Evolutionary conservation across 257 asterid species (phyloP).

Genomic region (Salvia splendens): DNA sequence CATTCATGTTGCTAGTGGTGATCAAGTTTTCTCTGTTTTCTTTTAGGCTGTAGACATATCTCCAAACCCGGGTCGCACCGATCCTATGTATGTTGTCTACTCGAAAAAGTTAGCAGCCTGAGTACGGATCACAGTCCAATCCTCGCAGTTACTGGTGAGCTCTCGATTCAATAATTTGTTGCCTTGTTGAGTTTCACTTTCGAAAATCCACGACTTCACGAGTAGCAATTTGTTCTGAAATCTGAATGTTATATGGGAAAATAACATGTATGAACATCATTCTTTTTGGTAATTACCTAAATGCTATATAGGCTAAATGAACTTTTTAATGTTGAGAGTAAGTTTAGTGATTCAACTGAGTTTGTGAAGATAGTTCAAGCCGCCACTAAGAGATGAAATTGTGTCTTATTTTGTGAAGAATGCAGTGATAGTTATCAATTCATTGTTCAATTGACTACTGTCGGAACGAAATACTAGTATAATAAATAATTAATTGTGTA

Average conservation of each 20-base stretch:
- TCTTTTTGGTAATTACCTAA: background rate
- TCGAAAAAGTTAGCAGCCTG: constrained; percentile 77
- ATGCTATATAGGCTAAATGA: background rate
- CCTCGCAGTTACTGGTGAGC: constrained; percentile 5
- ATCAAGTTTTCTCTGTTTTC: background rate
- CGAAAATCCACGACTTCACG: background rate
- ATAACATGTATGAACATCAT: background rate
- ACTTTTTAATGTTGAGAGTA: background rate
- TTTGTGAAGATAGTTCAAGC: background rate
- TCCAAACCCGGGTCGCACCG: constrained; percentile 86
- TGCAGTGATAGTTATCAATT: no score
- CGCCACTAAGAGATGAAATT: background rate
- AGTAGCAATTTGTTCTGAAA: background rate
- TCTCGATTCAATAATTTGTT: constrained; percentile 9
- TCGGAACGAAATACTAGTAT: no score
- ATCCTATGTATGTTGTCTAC: constrained; percentile 81
- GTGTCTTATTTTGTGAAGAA: background rate
- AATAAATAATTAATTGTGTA: no score
- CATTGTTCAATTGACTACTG: no score
- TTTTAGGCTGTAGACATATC: constrained; percentile 84
- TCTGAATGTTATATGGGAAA: background rate
- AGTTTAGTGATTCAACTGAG: background rate
- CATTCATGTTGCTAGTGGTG: background rate
- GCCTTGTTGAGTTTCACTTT: constrained; percentile 4
- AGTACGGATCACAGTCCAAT: constrained; percentile 20